Conservation (phyloP, 2,329 filamentous ascomycete genomes). For the Fusarium nygamai region DNA sequence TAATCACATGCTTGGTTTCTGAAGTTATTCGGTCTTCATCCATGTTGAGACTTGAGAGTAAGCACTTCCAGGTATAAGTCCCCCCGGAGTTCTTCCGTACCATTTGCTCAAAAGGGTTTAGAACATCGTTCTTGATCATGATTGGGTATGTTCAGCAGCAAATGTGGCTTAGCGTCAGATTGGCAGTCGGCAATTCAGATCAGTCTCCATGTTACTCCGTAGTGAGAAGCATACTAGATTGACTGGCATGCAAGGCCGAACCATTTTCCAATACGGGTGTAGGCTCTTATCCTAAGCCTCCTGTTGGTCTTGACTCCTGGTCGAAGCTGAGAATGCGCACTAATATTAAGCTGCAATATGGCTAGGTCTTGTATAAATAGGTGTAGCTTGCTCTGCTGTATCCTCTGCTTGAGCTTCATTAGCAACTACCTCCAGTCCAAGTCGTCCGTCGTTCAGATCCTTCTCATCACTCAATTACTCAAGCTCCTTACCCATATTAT, state of each 20-base stretch:
- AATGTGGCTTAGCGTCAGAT: not conserved
- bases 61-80: not conserved
- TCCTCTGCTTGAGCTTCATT: not conserved
- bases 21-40: rapidly evolving
- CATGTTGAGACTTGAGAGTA: not conserved
- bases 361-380: not conserved
- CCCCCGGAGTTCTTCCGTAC: not conserved
- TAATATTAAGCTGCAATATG: rapidly evolving
- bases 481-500: no score
- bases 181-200: not conserved
- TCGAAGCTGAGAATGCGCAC: rapidly evolving
- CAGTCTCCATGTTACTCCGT: no score
- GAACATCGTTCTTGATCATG: rapidly evolving
- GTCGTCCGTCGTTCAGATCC: rapidly evolving
- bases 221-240: not conserved
- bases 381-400: not conserved
- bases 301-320: rapidly evolving
- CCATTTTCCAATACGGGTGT: not conserved
- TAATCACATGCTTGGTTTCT: not conserved
- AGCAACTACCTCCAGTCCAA: not conserved
- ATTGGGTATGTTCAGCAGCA: rapidly evolving
- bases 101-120: not conserved
- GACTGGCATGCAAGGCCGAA: not conserved
- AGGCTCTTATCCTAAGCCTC: not conserved
- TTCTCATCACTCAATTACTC: rapidly evolving